Percentiles rank a stretch among this genome's conserved stretches.
Conservation (phyloP, 306 rosid genomes). For the Cucumis melo region DNA sequence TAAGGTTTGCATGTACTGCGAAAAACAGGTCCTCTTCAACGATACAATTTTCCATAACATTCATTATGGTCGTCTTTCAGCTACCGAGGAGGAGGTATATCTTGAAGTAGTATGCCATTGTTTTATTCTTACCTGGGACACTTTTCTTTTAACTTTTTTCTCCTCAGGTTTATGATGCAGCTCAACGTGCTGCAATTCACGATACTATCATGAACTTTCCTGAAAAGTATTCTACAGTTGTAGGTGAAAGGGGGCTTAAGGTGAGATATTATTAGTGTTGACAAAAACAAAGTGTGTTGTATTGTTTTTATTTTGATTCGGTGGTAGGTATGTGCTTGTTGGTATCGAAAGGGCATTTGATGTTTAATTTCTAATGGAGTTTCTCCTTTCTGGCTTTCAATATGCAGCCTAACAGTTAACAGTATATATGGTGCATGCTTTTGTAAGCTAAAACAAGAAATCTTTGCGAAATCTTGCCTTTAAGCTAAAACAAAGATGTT, state of each 20-base stretch:
- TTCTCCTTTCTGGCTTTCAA: not conserved
- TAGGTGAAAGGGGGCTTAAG: conserved; percentile 98
- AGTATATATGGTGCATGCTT: not conserved
- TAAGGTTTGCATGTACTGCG: conserved; percentile 7
- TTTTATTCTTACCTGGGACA: not conserved
- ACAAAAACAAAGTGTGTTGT: not conserved
- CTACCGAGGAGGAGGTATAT: conserved; percentile 77
- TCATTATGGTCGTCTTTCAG: conserved; percentile 79
- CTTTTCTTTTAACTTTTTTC: conserved; percentile 5
- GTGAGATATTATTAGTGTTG: conserved; percentile 23
- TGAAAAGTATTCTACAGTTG: conserved; percentile 63
- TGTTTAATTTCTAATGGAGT: not conserved
- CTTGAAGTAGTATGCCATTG: conserved; percentile 3
- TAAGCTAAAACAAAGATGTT: not conserved
- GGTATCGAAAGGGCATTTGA: not conserved
- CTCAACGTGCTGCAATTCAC: conserved; percentile 82
- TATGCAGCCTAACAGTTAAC: not conserved
- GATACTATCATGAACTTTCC: conserved; percentile 88
- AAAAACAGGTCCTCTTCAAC: conserved; percentile 80
- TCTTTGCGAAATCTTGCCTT: not conserved
- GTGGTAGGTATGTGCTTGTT: not conserved
- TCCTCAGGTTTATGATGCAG: conserved; percentile 80
- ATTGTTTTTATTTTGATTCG: not conserved
- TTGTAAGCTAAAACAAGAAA: not conserved
- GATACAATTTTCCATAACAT: conserved; percentile 90